phyloP scores from a whole-genome alignment of 1,139 yeast species.

The Hyphopichia pseudoburtonii region DNA sequence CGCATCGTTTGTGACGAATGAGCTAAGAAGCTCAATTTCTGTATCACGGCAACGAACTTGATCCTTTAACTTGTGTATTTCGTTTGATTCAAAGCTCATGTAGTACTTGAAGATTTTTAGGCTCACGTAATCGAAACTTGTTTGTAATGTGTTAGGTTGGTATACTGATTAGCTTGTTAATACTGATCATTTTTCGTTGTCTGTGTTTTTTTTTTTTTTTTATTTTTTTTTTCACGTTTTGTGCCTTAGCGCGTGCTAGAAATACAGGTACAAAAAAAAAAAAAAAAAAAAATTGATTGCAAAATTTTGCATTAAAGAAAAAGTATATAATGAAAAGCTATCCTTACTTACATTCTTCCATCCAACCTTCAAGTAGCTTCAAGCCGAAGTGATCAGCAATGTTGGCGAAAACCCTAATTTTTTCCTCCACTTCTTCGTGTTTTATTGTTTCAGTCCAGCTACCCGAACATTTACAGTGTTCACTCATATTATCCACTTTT shows the following conservation, averaged over 20 bases:
- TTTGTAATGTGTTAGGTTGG: no score
- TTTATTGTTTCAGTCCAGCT: conserved; percentile 65
- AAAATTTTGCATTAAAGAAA: no score
- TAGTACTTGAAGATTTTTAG: no score
- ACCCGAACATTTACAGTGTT: conserved; percentile 87
- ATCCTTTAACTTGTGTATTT: conserved; percentile 8
- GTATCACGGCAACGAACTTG: conserved; percentile 19
- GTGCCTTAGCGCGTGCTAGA: no score
- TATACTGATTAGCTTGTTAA: no score
- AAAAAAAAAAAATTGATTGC: not conserved
- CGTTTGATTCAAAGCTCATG: no score
- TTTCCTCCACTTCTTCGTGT: conserved; percentile 43
- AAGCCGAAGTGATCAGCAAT: conserved; percentile 64
- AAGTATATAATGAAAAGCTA: not conserved
- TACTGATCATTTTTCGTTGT: no score
- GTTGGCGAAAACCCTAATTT: conserved; percentile 51
- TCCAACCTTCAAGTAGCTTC: conserved; percentile 52
- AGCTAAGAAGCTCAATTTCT: conserved; percentile 28
- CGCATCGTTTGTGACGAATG: conserved; percentile 24
- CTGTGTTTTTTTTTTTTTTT: no score
- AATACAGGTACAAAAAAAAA: no score
- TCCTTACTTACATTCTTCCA: conserved; percentile 27
- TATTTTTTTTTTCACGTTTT: no score
- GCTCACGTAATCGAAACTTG: no score
- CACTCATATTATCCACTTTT: conserved; percentile 67